Base-by-base conservation (phyloP, 441 rosid genomes). In the Arabidopsis hybrid region DNA sequence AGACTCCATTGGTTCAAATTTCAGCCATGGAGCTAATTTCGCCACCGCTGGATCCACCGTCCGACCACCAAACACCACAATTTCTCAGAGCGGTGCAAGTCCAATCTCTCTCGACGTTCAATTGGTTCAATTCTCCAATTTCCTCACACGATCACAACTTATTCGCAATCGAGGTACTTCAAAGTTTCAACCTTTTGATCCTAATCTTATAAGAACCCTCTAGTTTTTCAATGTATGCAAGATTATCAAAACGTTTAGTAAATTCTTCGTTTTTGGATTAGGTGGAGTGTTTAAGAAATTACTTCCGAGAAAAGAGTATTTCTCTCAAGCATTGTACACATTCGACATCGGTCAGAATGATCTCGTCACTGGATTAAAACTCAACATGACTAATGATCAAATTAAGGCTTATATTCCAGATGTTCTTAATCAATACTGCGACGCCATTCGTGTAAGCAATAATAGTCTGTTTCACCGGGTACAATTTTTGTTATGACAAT, bases 21-120 rank as follows among this genome's bases (percentile, higher is more conserved):
- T 88, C 79, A 89, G 87, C 74, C 91, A 91, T 56, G 98, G 97
- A 72, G 95, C 91, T n/a, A 91, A 93, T 53, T 93, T 91, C 59
- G 97, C 98, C 21, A 88, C 93, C 4, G 94, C 93, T 11, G 96
- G 97, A 4, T 88, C 97, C 58, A 91, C 95, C 72, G 67, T 90
- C 21, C 76, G 90, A 7, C 89, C 90, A 34, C 91, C 82, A 34
- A 87, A 82, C 80, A 65, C 84, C 7, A 86, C 88, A 43, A 73
- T 75, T 29, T 68, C 66, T 32, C 90, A 89, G 62, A 49, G 86
- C 43, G 98, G 94, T 10, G 72, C 42, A 18, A 91, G 92, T 52
- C 97, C 98, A 10, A 76, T 93, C 55, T 91, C 97, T 8, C 78
- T 93, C 34, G 82, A 87, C 31, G 86, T 86, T n/a, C 98, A 93